Evolutionary conservation across 352 stramenopile species (phyloP).

Genomic region (Phytophthora chlamydospora): DNA sequence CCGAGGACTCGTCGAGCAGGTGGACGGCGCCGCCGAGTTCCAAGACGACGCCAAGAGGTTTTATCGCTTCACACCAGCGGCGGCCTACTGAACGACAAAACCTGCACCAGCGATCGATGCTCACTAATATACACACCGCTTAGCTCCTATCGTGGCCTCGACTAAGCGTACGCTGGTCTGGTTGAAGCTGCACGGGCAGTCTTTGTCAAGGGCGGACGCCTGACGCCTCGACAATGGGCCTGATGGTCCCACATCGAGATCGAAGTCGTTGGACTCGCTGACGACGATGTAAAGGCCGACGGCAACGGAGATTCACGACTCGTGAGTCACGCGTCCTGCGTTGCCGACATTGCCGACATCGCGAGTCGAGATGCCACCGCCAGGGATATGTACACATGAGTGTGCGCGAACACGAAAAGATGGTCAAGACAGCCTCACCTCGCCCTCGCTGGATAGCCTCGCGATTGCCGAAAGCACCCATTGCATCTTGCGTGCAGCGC

Average conservation of each 20-base stretch:
- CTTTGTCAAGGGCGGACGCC: conserved; percentile 12
- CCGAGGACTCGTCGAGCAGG: conserved; percentile 62
- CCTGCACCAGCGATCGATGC: neutral
- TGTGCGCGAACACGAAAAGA: neutral
- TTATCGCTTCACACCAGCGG: conserved; percentile 59
- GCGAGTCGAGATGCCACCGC: neutral
- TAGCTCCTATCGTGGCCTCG: neutral
- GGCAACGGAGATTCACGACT: too few species aligned
- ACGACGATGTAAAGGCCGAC: conserved; percentile 26
- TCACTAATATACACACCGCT: neutral
- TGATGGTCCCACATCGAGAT: too few species aligned
- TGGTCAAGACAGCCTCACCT: neutral
- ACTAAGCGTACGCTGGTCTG: conserved; percentile 9
- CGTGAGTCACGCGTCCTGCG: too few species aligned
- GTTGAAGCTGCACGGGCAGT: conserved; percentile 10
- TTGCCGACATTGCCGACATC: too few species aligned
- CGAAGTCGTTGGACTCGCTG: conserved; percentile 11
- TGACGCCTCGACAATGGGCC: conserved; percentile 6
- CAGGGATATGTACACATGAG: conserved; percentile 1
- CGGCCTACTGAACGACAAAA: neutral
- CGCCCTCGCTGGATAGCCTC: conserved; percentile 19
- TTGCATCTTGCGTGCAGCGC: conserved; percentile 21
- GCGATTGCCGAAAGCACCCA: conserved; percentile 17
- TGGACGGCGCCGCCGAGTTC: conserved; percentile 73
- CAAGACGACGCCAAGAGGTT: conserved; percentile 70